phyloP scores from a whole-genome alignment of 1,284 basidiomycete genomes.

The Cutaneotrichosporon cyanovorans region DNA sequence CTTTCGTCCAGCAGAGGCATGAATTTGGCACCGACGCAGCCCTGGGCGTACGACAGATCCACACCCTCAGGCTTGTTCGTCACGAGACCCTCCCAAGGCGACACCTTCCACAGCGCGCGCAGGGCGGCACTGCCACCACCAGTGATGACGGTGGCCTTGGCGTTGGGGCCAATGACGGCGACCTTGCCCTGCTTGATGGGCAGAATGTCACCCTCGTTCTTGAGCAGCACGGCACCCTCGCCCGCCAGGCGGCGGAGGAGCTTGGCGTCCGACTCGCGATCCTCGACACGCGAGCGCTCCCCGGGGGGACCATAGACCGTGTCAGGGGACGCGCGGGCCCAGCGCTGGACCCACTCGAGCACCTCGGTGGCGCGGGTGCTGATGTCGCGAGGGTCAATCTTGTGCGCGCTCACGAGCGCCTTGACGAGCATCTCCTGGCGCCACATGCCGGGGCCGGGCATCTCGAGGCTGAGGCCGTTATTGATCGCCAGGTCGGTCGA shows the following conservation, averaged over 20 bases:
- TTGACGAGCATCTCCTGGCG: constrained; percentile 45
- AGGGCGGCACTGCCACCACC: constrained; percentile 55
- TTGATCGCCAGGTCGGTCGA: constrained; percentile 59
- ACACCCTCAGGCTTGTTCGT: constrained; percentile 43
- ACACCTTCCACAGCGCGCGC: constrained; percentile 49
- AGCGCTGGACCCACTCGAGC: constrained; percentile 29
- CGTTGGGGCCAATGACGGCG: constrained; percentile 57
- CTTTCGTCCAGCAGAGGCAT: constrained; percentile 20
- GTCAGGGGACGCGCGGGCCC: constrained; percentile 21
- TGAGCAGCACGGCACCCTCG: constrained; percentile 54
- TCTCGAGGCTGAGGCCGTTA: constrained; percentile 57
- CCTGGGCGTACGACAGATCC: constrained; percentile 47
- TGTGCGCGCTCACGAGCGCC: constrained; percentile 56
- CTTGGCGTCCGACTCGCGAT: constrained; percentile 18
- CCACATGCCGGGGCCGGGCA: constrained; percentile 24
- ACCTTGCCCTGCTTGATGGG: constrained; percentile 37
- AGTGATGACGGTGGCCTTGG: constrained; percentile 51
- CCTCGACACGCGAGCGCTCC: constrained; percentile 5
- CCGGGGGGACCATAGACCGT: constrained; percentile 21
- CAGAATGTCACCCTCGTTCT: constrained; percentile 47
- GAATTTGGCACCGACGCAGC: constrained; percentile 20
- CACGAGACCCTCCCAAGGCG: constrained; percentile 52
- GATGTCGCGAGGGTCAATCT: constrained; percentile 39
- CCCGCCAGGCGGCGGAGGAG: constrained; percentile 22
- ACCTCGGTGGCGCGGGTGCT: constrained; percentile 35